Evolutionary conservation across 192 early-diverging fungal genomes (phyloP).

Genomic region (Tieghemiomyces parasiticus): DNA sequence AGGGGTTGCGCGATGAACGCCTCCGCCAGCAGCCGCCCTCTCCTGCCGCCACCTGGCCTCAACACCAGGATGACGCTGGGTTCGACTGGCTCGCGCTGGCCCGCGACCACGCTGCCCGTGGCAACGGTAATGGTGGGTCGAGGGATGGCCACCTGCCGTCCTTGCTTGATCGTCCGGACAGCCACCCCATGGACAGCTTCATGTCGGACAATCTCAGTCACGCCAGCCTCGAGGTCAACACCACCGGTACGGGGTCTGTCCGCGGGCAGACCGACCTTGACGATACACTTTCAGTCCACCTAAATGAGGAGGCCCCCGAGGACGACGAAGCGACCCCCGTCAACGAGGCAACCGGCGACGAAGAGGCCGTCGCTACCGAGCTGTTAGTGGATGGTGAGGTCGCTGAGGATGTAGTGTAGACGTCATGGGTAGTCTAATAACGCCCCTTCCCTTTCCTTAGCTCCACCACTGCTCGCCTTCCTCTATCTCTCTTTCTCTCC

Average conservation of each 20-base stretch:
- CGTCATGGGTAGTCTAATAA: neutral
- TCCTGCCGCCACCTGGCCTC: conserved; percentile 33
- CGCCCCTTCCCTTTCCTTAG: neutral
- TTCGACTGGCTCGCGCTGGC: conserved; percentile 43
- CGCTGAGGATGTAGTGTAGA: conserved; percentile 17
- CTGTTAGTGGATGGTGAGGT: conserved; percentile 18
- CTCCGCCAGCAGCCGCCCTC: conserved; percentile 11
- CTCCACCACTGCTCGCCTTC: too few species aligned
- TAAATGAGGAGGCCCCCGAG: neutral
- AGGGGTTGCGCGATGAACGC: conserved; percentile 24
- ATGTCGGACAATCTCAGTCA: conserved; percentile 46
- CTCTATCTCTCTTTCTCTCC: neutral
- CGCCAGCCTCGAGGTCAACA: conserved; percentile 63
- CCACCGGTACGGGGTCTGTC: conserved; percentile 58
- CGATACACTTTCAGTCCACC: conserved; percentile 9
- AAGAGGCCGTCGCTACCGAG: too few species aligned
- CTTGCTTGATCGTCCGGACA: neutral
- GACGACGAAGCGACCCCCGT: conserved; percentile 23
- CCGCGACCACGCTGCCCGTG: conserved; percentile 14
- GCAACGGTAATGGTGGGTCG: conserved; percentile 15
- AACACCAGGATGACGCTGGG: conserved; percentile 37
- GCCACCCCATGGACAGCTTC: conserved; percentile 5
- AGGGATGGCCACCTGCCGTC: conserved; percentile 17
- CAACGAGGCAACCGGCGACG: too few species aligned
- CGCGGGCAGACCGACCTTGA: conserved; percentile 47